Conservation (phyloP, 2,329 filamentous ascomycete genomes). For the Botrytis fragariae region DNA sequence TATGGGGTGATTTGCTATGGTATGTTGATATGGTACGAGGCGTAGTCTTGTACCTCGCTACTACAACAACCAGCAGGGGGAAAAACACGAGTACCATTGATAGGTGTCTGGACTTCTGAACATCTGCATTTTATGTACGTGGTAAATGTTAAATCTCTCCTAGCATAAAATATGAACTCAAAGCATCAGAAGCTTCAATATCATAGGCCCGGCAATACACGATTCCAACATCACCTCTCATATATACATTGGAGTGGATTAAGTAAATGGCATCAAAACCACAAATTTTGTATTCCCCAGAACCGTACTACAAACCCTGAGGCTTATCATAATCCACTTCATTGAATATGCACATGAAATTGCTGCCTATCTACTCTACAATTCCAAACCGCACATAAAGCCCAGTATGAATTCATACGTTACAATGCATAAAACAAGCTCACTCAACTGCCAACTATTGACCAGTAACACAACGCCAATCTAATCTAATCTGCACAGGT, state of each 20-base stretch:
- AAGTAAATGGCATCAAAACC: neutral
- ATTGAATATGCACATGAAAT: neutral
- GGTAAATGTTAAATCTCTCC: neutral
- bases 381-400: neutral
- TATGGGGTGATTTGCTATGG: neutral
- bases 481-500: constrained; percentile 2
- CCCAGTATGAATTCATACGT: neutral
- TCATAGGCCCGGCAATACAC: neutral
- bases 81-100: neutral
- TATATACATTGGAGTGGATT: neutral
- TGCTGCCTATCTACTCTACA: neutral
- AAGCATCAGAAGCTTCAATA: neutral
- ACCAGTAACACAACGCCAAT: neutral
- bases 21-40: neutral
- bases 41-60: neutral
- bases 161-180: neutral
- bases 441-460: neutral
- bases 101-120: neutral
- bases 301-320: neutral
- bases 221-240: no score
- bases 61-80: neutral
- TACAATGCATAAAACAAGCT: neutral
- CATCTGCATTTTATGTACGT: neutral
- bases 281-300: no score
- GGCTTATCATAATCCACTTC: no score